These are phyloP conservation scores for Centella asiatica DNA, from an alignment of 129 eudicot species.

Conservation along the genomic window DNA sequence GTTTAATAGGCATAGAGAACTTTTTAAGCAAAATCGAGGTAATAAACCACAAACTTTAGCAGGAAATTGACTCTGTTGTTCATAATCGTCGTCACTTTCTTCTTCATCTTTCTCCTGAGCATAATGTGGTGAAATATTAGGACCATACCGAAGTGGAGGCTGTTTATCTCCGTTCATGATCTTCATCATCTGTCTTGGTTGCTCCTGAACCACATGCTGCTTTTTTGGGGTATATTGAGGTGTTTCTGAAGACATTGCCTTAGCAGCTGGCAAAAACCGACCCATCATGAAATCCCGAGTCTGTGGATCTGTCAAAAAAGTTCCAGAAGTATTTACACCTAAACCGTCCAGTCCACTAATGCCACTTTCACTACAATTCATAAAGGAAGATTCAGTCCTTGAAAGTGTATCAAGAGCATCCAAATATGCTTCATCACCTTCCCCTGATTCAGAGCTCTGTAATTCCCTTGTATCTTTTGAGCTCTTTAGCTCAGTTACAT, in stretches of 20 bases:
- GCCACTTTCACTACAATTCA: conserved; percentile 67
- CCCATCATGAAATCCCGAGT: conserved; percentile 80
- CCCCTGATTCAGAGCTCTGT: conserved; percentile 32
- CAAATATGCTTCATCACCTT: conserved; percentile 37
- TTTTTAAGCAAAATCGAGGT: conserved; percentile 50
- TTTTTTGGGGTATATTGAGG: conserved; percentile 52
- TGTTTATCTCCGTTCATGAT: conserved; percentile 25
- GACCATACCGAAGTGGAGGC: conserved; percentile 48
- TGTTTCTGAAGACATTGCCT: conserved; percentile 68
- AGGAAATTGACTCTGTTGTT: conserved; percentile 26
- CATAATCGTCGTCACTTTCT: conserved; percentile 46
- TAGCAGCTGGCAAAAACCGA: conserved; percentile 89
- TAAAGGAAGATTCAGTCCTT: conserved; percentile 44
- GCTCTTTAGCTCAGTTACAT: conserved; percentile 15
- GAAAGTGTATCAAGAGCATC: conserved; percentile 77
- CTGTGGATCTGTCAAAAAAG: conserved; percentile 37
- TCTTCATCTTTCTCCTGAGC: conserved; percentile 29
- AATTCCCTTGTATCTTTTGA: conserved; percentile 24
- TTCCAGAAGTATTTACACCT: conserved; percentile 27
- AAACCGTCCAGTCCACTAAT: conserved; percentile 40
- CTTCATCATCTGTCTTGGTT: conserved; percentile 31
- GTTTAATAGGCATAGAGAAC: conserved; percentile 43
- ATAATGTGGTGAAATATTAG: conserved; percentile 33
- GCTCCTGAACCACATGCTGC: conserved; percentile 26
- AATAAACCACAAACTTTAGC: conserved; percentile 59